Evolutionary conservation across 2,329 filamentous ascomycete genomes (phyloP), one percentile per base, ranked within the genome.

Genomic region (Trichophyton benhamiae): DNA sequence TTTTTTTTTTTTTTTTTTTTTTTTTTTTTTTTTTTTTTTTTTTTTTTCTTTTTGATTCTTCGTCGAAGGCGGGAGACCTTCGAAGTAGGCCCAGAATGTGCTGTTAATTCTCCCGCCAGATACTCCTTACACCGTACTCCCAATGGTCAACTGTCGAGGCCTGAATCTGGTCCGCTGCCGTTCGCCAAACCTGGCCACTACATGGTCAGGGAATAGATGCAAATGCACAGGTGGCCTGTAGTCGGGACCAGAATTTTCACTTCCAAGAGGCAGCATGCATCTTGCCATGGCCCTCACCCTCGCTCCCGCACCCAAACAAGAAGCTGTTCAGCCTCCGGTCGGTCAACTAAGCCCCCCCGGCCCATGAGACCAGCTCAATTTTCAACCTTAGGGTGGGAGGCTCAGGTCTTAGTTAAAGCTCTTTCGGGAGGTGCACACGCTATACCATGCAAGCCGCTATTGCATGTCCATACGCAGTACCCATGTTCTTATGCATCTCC

Each of bases 141-240:
- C 27, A 27, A 5, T 36, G 33, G 33, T 55, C 33, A 33, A 33
- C 49, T 27, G 33, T 36, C 49, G 2, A 36, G 15, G 27, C 13
- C 27, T n/a, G n/a, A n/a, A 9, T 25, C 49, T 15, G 20, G 20
- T 25, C 20, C 20, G 44, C 46, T 8, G 46, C 46, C 25, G 20
- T 25, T 49, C 46, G 46, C 46, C 46, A 49, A 55, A 55, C 49
- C n/a, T 55, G 49, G 49, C 49, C 49, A 55, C 30, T 55, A 4
- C 49, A 33, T 33, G 27, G 49, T 17, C 27, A 55, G 49, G 46
- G 25, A 8, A 36, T 33, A 13, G 15, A 33, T 20, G 49, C 49
- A 55, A n/a, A 17, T 36, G 49, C 49, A 36, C 15, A 44, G 41
- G 25, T 55, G 20, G 27, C 30, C 13, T 55, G 49, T 55, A 33